Percentiles rank a stretch among this genome's conserved stretches.
These are phyloP conservation scores for Cetraspora pellucida DNA, from an alignment of 192 early-diverging fungal genomes.

Conservation along the genomic window DNA sequence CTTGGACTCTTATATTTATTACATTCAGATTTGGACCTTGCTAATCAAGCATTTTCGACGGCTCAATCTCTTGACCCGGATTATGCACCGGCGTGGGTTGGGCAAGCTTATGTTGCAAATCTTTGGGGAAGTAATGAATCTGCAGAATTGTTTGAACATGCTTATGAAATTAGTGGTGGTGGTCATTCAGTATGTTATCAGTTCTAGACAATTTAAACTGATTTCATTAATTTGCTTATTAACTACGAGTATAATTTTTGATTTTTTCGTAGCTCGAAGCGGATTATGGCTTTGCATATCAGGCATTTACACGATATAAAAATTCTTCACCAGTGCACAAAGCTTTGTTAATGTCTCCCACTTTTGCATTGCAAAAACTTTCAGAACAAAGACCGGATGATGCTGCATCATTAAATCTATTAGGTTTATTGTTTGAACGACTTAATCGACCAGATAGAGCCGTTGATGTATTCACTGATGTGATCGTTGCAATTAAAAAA, in stretches of 20 bases:
- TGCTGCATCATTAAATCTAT: slow-evolving; percentile 62
- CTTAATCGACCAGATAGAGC: slow-evolving; percentile 69
- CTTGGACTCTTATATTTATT: slow-evolving; percentile 80
- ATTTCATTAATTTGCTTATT: background rate
- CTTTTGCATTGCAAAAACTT: slow-evolving; percentile 68
- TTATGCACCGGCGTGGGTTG: slow-evolving; percentile 75
- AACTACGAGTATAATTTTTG: background rate
- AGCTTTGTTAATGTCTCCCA: slow-evolving; percentile 49
- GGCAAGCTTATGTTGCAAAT: slow-evolving; percentile 81
- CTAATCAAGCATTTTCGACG: slow-evolving; percentile 68
- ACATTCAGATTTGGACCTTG: slow-evolving; percentile 73
- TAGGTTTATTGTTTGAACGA: slow-evolving; percentile 77
- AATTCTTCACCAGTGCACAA: slow-evolving; percentile 18
- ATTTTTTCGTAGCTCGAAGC: slow-evolving; percentile 51
- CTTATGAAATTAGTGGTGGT: slow-evolving; percentile 67
- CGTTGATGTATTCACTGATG: slow-evolving; percentile 61
- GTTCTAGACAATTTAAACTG: background rate
- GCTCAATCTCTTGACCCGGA: slow-evolving; percentile 82
- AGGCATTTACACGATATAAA: slow-evolving; percentile 39
- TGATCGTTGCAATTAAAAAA: slow-evolving; percentile 46
- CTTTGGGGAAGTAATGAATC: slow-evolving; percentile 55
- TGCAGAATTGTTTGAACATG: slow-evolving; percentile 76
- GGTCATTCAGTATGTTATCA: slow-evolving; percentile 41
- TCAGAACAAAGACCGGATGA: slow-evolving; percentile 62
- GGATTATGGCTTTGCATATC: slow-evolving; percentile 65